Evolutionary conservation across 2,329 filamentous ascomycete species (phyloP), one percentile per base, ranked within the genome.

Genomic region (Aspergillus persii): DNA sequence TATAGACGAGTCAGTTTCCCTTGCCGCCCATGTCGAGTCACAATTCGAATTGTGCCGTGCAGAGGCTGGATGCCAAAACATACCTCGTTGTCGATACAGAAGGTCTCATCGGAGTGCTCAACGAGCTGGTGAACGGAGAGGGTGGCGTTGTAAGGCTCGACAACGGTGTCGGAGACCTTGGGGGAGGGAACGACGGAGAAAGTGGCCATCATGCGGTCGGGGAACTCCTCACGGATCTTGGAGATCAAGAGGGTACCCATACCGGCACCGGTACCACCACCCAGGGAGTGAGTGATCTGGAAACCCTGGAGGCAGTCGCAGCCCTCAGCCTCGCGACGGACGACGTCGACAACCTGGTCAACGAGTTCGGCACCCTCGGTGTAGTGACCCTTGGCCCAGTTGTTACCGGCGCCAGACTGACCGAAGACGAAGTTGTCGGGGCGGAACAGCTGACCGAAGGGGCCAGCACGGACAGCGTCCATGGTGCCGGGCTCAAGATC

Each of bases 301-400:
- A 99, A 99, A 80, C 95, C 95, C 85, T 99, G 95, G 66, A 99
- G 93, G 87, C 92, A 97, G 87, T 99, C 95, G 78, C 95, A 98
- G 79, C 91, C 92, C 84, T 99, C 95, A 70, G 95, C 94, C 86
- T 99, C 95, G 75, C 95, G 94, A 78, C 95, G 95, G 77, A 99
- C 94, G 69, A 99, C 95, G 78, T 98, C 95, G 71, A 99, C 88
- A 71, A 99, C 95, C 76, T 97, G 87, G 85, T 99, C 95, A 71
- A 99, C 95, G 66, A 98, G 88, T 85, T 99, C 95, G 71, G 95
- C 95, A 88, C 95, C 95, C 85, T 99, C 95, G 68, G 95, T 99
- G 88, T 99, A 99, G 81, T 99, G 95, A 84, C 95, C 95, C 89
- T 98, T 99, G 81, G 95, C 95, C 95, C 95, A 99, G 89, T 98